Base-by-base conservation (phyloP, 345 rosid genomes). In the Brassica incana region DNA sequence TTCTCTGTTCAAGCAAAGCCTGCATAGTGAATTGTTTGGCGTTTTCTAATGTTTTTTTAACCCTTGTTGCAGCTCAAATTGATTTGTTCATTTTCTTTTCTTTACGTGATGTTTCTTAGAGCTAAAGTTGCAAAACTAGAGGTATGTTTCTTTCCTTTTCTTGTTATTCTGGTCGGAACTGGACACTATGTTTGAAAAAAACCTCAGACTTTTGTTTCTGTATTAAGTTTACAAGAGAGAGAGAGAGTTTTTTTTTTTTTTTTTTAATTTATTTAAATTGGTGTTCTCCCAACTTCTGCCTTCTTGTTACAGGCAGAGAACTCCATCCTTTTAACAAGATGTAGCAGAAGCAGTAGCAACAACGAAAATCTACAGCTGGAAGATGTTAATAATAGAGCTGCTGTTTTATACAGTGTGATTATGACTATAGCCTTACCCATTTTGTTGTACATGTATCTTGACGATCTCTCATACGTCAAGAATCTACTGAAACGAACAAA, bases 281-380 rank as follows among this genome's bases (percentile, higher is more conserved):
- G 64, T 23, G 6, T n/a, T 59, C 30, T 52, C 40, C 71, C 16
- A 72, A 43, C 30, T 27, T 63, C 5, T 72, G 52, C 12, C 36
- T 69, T 73, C 54, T 82, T 87, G 84, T 81, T 85, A 87, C 92
- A 91, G 98, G 91, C 81, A 84, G 95, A 90, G 82, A 90, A 82
- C 67, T 36, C 40, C 78, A 85, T 81, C 66, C 90, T 90, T 74
- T 79, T 15, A 77, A 83, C 50, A 70, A 59, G 65, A 67, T 89
- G 94, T 81, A 79, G 80, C 65, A 75, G 63, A 72, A 32, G 43
- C 48, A 65, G 67, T 75, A 65, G 27, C 48, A 61, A 62, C 72
- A 77, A 61, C 12, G 75, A 79, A 75, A 77, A 70, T 82, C 81
- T 77, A 77, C 88, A 64, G 64, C 64, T 32, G 35, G 78, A 74